A percentile compares a stretch with the other conserved stretches of the same genome.
Conservation (phyloP, 768 basidiomycete genomes). For the Russula sp. region DNA sequence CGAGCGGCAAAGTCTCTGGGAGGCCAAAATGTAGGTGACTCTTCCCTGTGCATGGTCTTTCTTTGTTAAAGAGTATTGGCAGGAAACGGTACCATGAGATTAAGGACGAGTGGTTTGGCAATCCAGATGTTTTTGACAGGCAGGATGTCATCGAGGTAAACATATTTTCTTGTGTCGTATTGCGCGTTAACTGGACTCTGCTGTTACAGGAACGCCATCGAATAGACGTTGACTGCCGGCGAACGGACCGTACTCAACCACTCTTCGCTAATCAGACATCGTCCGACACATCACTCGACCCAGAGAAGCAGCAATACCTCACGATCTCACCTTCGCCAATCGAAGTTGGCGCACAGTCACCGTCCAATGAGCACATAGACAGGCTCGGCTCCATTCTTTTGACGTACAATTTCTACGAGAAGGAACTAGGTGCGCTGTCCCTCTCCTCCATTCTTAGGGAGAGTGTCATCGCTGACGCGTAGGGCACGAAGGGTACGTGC, state of each 20-base stretch:
- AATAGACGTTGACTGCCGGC: constrained; percentile 93
- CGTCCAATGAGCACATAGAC: constrained; percentile 87
- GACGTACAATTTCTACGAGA: constrained; percentile 88
- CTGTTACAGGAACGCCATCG: constrained; percentile 75
- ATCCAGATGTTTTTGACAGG: constrained; percentile 73
- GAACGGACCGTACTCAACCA: constrained; percentile 92
- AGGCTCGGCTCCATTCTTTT: constrained; percentile 78
- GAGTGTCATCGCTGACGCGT: constrained; percentile 20
- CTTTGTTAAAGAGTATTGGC: constrained; percentile 6
- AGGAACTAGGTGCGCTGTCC: constrained; percentile 62
- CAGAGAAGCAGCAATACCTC: constrained; percentile 51
- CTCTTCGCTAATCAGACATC: constrained; percentile 53
- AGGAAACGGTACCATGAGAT: constrained; percentile 64
- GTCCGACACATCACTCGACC: constrained; percentile 40
- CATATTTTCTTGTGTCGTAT: constrained; percentile 18
- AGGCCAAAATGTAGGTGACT: constrained; percentile 48
- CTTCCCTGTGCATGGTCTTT: neutral
- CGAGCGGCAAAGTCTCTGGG: constrained; percentile 56
- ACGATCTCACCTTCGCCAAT: constrained; percentile 66
- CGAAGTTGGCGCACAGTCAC: constrained; percentile 82
- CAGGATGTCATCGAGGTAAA: constrained; percentile 74
- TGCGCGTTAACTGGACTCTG: neutral
- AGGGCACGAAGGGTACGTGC: constrained; percentile 73
- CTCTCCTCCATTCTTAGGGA: neutral
- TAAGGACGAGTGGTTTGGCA: constrained; percentile 78